Percentiles rank a stretch among this genome's conserved stretches.
Conservation (phyloP, 768 basidiomycete species). For the Phlebiopsis flavidoalba region DNA sequence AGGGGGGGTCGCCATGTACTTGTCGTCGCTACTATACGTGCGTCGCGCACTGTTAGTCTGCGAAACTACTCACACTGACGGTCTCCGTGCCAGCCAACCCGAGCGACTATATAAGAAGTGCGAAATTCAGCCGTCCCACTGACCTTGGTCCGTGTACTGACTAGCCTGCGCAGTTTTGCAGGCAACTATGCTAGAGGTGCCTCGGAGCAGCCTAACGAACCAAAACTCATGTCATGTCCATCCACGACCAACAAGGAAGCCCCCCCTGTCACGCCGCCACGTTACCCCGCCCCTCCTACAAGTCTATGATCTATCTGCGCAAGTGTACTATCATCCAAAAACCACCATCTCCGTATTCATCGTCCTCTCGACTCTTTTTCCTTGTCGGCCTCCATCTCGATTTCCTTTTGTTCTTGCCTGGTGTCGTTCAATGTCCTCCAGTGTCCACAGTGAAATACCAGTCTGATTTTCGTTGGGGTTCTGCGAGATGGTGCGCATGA, state of each 20-base stretch:
- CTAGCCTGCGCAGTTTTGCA: slow-evolving; percentile 1
- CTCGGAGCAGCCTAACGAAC: background rate
- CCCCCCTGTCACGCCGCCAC: slow-evolving; percentile 7
- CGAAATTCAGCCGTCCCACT: slow-evolving; percentile 13
- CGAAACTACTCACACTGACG: background rate
- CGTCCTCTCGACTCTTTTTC: slow-evolving; percentile 35
- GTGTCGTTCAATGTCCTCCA: slow-evolving; percentile 85
- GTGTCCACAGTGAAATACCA: slow-evolving; percentile 90
- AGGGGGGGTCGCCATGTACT: slow-evolving; percentile 26
- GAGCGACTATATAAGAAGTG: slow-evolving; percentile 46
- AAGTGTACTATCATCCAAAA: slow-evolving; percentile 26
- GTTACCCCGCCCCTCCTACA: slow-evolving; percentile 9
- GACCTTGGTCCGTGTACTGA: background rate
- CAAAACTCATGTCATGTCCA: background rate
- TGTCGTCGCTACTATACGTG: slow-evolving; percentile 59
- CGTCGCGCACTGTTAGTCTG: slow-evolving; percentile 9
- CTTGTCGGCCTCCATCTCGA: slow-evolving; percentile 46
- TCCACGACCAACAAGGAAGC: slow-evolving; percentile 2
- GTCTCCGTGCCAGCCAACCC: slow-evolving; percentile 40
- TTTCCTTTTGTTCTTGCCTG: slow-evolving; percentile 77
- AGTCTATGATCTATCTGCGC: slow-evolving; percentile 23
- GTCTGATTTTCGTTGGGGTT: slow-evolving; percentile 96
- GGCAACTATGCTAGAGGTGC: slow-evolving; percentile 15
- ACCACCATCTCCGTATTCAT: slow-evolving; percentile 40
- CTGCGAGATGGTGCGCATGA: slow-evolving; percentile 98